Conservation (phyloP, 2,329 filamentous ascomycete species). For the Didymella segeticola region DNA sequence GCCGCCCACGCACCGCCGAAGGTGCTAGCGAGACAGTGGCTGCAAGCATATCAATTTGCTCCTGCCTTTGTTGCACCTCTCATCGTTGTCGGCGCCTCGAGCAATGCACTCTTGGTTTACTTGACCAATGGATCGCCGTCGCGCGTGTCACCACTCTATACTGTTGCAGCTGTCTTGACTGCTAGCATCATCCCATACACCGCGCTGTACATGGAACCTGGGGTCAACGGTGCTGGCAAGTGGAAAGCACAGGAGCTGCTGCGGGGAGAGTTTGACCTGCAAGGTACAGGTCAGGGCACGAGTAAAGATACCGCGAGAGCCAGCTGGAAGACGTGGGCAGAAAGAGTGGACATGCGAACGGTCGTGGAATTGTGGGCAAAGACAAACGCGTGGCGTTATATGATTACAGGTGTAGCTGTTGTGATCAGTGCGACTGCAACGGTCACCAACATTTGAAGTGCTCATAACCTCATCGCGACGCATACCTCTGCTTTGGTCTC, state of each 20-base stretch:
- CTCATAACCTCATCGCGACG: neutral
- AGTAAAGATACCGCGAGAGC: constrained; percentile 24
- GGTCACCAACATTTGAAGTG: neutral
- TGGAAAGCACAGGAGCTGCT: constrained; percentile 48
- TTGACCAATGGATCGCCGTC: neutral
- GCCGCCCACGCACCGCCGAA: constrained; percentile 40
- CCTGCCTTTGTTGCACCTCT: constrained; percentile 48
- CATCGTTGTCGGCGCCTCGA: constrained; percentile 41
- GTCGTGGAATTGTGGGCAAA: constrained; percentile 27
- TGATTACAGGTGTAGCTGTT: constrained; percentile 23
- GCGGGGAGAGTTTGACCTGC: constrained; percentile 29
- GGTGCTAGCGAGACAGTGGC: constrained; percentile 50
- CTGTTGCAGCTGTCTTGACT: constrained; percentile 32
- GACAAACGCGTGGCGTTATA: constrained; percentile 28
- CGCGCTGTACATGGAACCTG: constrained; percentile 49
- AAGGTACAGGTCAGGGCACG: constrained; percentile 19
- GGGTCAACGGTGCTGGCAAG: constrained; percentile 49
- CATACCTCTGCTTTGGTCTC: neutral
- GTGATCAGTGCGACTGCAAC: constrained; percentile 26
- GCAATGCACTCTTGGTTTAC: constrained; percentile 42
- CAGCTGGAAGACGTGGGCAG: constrained; percentile 25
- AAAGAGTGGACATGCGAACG: constrained; percentile 27
- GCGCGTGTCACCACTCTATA: constrained; percentile 28
- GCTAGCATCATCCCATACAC: constrained; percentile 47
- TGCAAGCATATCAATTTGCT: constrained; percentile 49